Conservation (phyloP, 2,329 filamentous ascomycete species). For the Fusarium clavum region DNA sequence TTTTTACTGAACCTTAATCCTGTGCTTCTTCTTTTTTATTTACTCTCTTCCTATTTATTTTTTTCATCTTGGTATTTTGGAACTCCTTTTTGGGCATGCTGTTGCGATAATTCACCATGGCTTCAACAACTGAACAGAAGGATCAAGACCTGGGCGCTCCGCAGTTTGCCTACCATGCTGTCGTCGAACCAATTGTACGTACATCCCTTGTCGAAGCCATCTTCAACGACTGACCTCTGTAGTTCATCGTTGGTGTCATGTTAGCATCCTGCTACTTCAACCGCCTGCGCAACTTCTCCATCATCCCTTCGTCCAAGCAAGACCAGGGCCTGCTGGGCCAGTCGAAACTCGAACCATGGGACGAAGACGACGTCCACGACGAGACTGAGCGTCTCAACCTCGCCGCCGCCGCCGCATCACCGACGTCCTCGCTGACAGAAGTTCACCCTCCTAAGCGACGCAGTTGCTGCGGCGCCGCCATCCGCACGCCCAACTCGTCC, state of each 20-base stretch:
- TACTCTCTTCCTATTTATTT: background rate
- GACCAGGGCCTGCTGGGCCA: slow-evolving; percentile 43
- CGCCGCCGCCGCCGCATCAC: slow-evolving; percentile 9
- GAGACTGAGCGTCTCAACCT: slow-evolving; percentile 33
- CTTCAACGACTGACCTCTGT: background rate
- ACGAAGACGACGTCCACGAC: slow-evolving; percentile 40
- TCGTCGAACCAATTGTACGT: slow-evolving; percentile 47
- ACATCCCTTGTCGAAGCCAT: background rate
- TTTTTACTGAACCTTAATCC: background rate
- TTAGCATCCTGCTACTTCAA: slow-evolving; percentile 47
- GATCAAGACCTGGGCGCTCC: slow-evolving; percentile 43
- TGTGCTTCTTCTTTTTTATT: slow-evolving; percentile 3
- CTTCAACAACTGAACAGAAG: slow-evolving; percentile 19
- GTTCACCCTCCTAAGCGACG: slow-evolving; percentile 61
- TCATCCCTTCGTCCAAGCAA: slow-evolving; percentile 34
- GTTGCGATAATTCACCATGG: slow-evolving; percentile 7
- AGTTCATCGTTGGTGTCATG: slow-evolving; percentile 48
- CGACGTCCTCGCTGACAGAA: slow-evolving; percentile 24
- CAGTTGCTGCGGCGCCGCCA: slow-evolving; percentile 60
- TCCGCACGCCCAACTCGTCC: slow-evolving; percentile 68
- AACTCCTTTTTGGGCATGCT: background rate
- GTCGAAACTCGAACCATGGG: slow-evolving; percentile 39
- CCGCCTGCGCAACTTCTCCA: slow-evolving; percentile 43
- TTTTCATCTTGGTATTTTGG: background rate
- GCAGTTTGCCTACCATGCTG: slow-evolving; percentile 46